phyloP scores from a whole-genome alignment of 257 asterid genomes.

The Dorcoceras hygrometricum region DNA sequence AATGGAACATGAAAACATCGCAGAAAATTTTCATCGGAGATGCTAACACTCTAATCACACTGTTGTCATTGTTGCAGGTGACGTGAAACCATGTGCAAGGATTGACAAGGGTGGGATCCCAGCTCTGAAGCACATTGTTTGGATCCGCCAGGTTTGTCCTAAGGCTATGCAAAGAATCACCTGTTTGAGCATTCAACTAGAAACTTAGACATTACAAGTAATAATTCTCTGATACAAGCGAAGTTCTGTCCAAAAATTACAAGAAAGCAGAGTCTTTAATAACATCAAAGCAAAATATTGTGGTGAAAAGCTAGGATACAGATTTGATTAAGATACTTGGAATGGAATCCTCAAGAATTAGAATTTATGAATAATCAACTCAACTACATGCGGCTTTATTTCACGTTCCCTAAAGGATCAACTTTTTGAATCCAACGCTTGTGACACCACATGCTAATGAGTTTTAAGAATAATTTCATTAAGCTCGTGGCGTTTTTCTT shows the following conservation, averaged over 20 bases:
- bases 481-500: background rate
- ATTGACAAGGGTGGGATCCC: conserved; percentile 99
- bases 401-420: background rate
- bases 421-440: background rate
- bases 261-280: background rate
- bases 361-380: background rate
- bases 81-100: conserved; percentile 99
- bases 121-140: conserved; percentile 90
- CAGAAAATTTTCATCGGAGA: conserved; percentile 9
- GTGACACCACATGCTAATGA: background rate
- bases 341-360: background rate
- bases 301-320: background rate
- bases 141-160: conserved; percentile 82
- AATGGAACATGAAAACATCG: background rate
- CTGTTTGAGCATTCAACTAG: conserved; percentile 35
- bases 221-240: background rate
- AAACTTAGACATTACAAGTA: conserved; percentile 20
- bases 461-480: conserved; percentile 10
- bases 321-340: background rate
- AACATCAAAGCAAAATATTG: conserved; percentile 7
- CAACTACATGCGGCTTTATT: background rate
- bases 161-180: conserved; percentile 91
- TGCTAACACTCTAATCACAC: conserved; percentile 94
- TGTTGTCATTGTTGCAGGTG: conserved; percentile 95
- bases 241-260: background rate